These are phyloP conservation scores for Arabidopsis lyrata DNA, from an alignment of 441 rosid genomes.

Conservation along the genomic window DNA sequence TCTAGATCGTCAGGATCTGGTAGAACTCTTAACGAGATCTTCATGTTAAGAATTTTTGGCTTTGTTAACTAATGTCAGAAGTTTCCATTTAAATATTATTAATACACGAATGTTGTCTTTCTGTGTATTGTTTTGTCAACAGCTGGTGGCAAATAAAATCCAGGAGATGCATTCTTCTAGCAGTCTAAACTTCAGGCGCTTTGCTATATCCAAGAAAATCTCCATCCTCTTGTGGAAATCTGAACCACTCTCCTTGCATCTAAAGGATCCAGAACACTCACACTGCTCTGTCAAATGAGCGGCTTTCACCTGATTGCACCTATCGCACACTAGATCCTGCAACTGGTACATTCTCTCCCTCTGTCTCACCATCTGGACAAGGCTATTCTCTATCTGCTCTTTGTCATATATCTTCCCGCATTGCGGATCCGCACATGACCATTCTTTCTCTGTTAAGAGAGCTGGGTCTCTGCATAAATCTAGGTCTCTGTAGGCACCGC, in stretches of 20 bases:
- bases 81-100: too few relatives aligned
- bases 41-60: too few relatives aligned
- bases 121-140: constrained; percentile 13
- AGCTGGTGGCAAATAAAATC: constrained; percentile 56
- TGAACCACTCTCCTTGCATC: constrained; percentile 75
- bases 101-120: background rate
- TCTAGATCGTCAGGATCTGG: too few relatives aligned
- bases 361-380: constrained; percentile 86
- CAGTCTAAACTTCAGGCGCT: constrained; percentile 68
- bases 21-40: too few relatives aligned
- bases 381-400: constrained; percentile 84
- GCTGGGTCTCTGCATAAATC: constrained; percentile 83
- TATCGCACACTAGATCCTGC: constrained; percentile 82
- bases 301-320: constrained; percentile 95
- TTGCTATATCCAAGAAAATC: constrained; percentile 75
- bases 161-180: constrained; percentile 76
- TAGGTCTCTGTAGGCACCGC: constrained; percentile 94
- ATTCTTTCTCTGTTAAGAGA: constrained; percentile 67
- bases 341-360: constrained; percentile 84
- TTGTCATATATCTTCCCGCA: constrained; percentile 88
- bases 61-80: too few relatives aligned
- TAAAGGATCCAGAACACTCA: constrained; percentile 76
- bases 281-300: constrained; percentile 93
- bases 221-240: constrained; percentile 77
- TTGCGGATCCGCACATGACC: constrained; percentile 90